A percentile compares a stretch with the other conserved stretches of the same genome.
Evolutionary conservation across 2,329 filamentous ascomycete species (phyloP).

Genomic region (Neofusicoccum ribis): DNA sequence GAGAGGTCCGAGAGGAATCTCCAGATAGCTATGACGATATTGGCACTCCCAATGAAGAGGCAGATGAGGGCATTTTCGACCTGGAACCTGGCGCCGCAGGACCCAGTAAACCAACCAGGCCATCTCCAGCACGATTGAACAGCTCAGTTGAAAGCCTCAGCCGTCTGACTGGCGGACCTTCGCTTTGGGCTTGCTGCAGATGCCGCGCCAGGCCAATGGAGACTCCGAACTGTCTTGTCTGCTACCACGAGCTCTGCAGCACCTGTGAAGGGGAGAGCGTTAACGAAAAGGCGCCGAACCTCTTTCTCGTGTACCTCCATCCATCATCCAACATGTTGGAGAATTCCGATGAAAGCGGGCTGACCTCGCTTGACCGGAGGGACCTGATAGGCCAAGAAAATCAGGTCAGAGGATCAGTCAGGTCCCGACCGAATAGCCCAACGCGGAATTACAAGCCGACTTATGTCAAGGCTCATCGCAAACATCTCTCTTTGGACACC

Average conservation of each 20-base stretch:
- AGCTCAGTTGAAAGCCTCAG: neutral
- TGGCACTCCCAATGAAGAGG: neutral
- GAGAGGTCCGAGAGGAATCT: neutral
- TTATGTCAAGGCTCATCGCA: neutral
- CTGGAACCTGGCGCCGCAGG: neutral
- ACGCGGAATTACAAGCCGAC: neutral
- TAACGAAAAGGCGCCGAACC: neutral
- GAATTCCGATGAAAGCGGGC: neutral
- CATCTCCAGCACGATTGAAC: neutral
- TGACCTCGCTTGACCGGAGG: neutral
- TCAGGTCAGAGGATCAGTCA: neutral
- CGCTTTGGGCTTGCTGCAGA: slow-evolving; percentile 11
- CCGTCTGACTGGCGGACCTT: neutral
- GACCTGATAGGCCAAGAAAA: neutral
- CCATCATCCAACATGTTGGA: neutral
- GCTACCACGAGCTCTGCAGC: slow-evolving; percentile 12
- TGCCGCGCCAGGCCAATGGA: slow-evolving; percentile 16
- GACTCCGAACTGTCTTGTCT: slow-evolving; percentile 9
- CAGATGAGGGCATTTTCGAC: neutral
- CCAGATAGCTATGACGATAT: neutral
- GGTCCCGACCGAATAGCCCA: neutral
- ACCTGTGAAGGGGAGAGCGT: neutral
- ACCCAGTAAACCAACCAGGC: neutral
- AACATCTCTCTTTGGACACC: slow-evolving; percentile 9
- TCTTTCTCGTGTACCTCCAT: slow-evolving; percentile 5